phyloP scores from a whole-genome alignment of 1,284 basidiomycete genomes.

The Tilletia caries region DNA sequence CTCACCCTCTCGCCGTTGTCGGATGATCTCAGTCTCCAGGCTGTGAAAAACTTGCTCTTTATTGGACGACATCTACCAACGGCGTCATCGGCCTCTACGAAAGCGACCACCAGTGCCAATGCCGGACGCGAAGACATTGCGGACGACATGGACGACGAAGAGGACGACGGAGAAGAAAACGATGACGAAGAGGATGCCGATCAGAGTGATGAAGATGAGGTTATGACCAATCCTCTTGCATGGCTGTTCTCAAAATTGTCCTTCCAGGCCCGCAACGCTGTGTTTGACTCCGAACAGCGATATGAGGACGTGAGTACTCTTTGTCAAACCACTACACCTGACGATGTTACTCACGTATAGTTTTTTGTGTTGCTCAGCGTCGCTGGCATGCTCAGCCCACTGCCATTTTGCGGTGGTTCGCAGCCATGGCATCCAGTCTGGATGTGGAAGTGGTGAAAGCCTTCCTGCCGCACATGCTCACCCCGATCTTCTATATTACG shows the following conservation, averaged over 20 bases:
- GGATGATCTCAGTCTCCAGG: constrained; percentile 71
- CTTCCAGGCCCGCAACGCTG: constrained; percentile 66
- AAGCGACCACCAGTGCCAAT: background rate
- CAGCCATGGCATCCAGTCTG: constrained; percentile 26
- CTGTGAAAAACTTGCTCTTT: constrained; percentile 92
- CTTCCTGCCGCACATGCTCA: constrained; percentile 79
- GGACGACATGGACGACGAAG: background rate
- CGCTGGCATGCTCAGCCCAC: constrained; percentile 63
- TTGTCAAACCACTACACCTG: background rate
- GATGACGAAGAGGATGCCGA: constrained; percentile 16
- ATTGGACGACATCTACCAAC: constrained; percentile 63
- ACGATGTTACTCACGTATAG: background rate
- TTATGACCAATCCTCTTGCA: constrained; percentile 65
- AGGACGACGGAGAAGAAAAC: constrained; percentile 18
- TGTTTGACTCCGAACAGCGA: constrained; percentile 25
- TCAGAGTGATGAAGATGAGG: constrained; percentile 28
- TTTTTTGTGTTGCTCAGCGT: constrained; percentile 5
- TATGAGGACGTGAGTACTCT: constrained; percentile 7
- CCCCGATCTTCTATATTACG: constrained; percentile 77
- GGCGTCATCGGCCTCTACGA: background rate
- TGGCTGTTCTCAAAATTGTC: constrained; percentile 94
- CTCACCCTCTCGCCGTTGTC: constrained; percentile 77
- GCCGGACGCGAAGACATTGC: too few species aligned
- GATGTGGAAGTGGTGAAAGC: constrained; percentile 21
- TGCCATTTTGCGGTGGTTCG: constrained; percentile 66